Evolutionary conservation across 805 yeast species (phyloP).

Genomic region (Teunomyces tritomae): DNA sequence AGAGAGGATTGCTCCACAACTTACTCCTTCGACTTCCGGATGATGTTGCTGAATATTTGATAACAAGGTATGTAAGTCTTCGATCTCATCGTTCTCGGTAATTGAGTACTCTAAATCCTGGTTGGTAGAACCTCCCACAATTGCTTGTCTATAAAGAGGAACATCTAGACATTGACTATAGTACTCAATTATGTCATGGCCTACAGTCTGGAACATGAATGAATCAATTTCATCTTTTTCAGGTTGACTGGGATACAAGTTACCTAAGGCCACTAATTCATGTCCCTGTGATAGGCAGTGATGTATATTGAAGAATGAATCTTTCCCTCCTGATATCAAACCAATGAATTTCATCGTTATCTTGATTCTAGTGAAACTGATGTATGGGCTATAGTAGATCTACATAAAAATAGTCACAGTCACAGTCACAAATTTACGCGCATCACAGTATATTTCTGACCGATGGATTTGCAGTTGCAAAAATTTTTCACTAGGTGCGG

Average conservation of each 20-base stretch:
- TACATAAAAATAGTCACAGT: constrained; percentile 2
- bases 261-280: constrained; percentile 80
- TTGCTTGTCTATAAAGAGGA: constrained; percentile 72
- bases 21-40: constrained; percentile 80
- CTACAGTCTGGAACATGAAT: constrained; percentile 97
- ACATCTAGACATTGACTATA: constrained; percentile 72
- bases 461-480: neutral
- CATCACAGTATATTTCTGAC: constrained; percentile 1
- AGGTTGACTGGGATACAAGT: constrained; percentile 58
- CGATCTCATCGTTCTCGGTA: constrained; percentile 83
- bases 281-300: constrained; percentile 88
- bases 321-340: constrained; percentile 92
- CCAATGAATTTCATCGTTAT: constrained; percentile 85
- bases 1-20: constrained; percentile 94
- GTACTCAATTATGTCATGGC: constrained; percentile 69
- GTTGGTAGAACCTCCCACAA: constrained; percentile 61
- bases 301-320: constrained; percentile 84
- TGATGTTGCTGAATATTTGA: constrained; percentile 45
- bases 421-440: constrained; percentile 4
- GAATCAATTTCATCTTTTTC: constrained; percentile 73
- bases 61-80: constrained; percentile 66
- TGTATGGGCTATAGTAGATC: neutral
- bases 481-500: constrained; percentile 3
- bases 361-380: neutral
- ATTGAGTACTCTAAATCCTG: constrained; percentile 63